Conservation (phyloP, 495 filamentous ascomycete genomes). For the Paragyromitra xinjiangensis region DNA sequence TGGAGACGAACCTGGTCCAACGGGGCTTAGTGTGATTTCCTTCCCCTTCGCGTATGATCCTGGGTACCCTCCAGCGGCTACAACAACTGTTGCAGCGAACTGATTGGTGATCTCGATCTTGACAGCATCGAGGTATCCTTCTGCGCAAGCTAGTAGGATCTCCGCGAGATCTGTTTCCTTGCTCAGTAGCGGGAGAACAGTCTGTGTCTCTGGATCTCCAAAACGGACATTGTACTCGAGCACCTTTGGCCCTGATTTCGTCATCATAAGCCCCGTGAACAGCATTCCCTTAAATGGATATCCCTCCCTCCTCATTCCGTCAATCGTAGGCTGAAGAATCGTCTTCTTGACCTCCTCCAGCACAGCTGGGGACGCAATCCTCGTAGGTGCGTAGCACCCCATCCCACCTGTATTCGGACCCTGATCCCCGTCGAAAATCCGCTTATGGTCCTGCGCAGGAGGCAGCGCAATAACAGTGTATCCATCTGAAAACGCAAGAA, state of each 20-base stretch:
- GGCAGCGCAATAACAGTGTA: constrained; percentile 85
- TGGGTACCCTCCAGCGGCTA: constrained; percentile 95
- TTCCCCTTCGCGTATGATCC: constrained; percentile 83
- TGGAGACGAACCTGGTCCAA: constrained; percentile 61
- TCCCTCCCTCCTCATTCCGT: constrained; percentile 82
- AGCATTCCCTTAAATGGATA: constrained; percentile 84
- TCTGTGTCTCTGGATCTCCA: constrained; percentile 72
- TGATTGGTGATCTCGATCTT: constrained; percentile 71
- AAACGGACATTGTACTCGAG: constrained; percentile 86
- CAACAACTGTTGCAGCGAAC: constrained; percentile 89
- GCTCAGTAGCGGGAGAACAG: constrained; percentile 76
- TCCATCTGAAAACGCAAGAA: constrained; percentile 90
- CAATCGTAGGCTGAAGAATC: constrained; percentile 87
- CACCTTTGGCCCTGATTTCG: constrained; percentile 81
- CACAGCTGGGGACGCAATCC: constrained; percentile 76
- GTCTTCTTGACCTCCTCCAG: constrained; percentile 80
- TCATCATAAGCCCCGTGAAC: constrained; percentile 98
- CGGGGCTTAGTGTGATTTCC: constrained; percentile 69
- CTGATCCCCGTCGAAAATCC: constrained; percentile 86
- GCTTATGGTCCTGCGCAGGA: constrained; percentile 95
- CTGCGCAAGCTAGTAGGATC: constrained; percentile 74
- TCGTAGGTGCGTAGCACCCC: constrained; percentile 95
- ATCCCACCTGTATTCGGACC: constrained; percentile 97
- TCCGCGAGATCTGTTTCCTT: constrained; percentile 90
- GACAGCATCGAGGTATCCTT: constrained; percentile 71